Evolutionary conservation across 441 rosid genomes (phyloP), one percentile per base, ranked within the genome.

Genomic region (Syzygium syzygioides): DNA sequence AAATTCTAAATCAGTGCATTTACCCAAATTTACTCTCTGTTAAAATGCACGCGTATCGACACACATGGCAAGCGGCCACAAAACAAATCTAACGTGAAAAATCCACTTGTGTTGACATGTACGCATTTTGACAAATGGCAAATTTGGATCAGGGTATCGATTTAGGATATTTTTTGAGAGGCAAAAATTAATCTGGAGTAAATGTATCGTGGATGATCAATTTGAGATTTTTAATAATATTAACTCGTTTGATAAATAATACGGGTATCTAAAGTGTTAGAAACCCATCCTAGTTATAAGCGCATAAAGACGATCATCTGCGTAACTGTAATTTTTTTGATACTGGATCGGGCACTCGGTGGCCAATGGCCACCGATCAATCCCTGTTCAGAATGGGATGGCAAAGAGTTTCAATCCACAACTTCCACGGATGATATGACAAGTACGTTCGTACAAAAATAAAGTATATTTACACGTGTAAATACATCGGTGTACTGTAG

Each of bases 1-100:
- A 30, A 66, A 17, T 18, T 30, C 3, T 30, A 17, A 66, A 30
- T 23, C 0, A 4, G 0, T 30, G 30, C 1, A 3, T 18, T 17
- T 4, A 66, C 23, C 19, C 23, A 32, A 7, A 30, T 30, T 6
- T 0, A 17, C 25, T 41, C 23, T 8, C 0, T 17, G 23, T 17
- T 17, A 66, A 7, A 34, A 18, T 37, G 26, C 45, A 18, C 1
- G 1, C 7, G 0, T 32, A 25, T 32, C 34, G 37, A 32, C 45
- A 32, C 79, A 9, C 26, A 0, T 66, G 25, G 25, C 25, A 66
- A 66, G 34, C 11, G 4, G 32, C 5, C 0, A 1, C 14, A 32
- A 9, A 34, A 34, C 25, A 7, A 19, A 55, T 55, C 7, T 19
- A 23, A 55, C 25, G 4, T 18, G 20, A 17, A 54, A 15, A 54